Evolutionary conservation across 2,329 filamentous ascomycete genomes (phyloP), one percentile per base, ranked within the genome.

Genomic region (Lomentospora prolificans): DNA sequence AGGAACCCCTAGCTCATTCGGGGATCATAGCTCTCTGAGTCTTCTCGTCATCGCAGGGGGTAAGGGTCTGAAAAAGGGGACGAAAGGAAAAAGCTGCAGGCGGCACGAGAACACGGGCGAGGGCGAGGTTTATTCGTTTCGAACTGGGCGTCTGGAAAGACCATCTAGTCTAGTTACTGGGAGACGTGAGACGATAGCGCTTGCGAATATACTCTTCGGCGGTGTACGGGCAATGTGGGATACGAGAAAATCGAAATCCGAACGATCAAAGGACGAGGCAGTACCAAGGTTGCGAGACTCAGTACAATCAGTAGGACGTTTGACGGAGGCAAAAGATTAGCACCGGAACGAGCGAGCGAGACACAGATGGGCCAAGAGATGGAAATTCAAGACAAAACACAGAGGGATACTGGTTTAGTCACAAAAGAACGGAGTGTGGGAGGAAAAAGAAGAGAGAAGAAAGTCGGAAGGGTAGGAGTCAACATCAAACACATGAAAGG

Each of bases 1-100:
- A 41, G 30, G 57, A 55, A 53, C 44, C 57, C 25, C 28, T 44
- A 19, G 33, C 22, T n/a, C 24, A 28, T 22, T 54, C 28, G 50
- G 27, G 31, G 19, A 55, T 58, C 56, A 54, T 58, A 57, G 54
- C 55, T 56, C 56, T 51, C 55, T 53, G 54, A 33, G 27, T 30
- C 22, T 55, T 58, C 17, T 58, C 57, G 31, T 58, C 57, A 58
- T 55, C 52, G 57, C 57, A 58, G 57, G 50, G 33, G 14, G 44
- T 12, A 12, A 22, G 19, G 12, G 12, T 33, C 7, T 14, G 4
- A 10, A 4, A 10, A 3, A 7, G n/a, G 44, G 22, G 24, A 27
- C 22, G 22, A 10, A 22, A 48, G 44, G 44, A 22, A 48, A 10
- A 25, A 22, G 17, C 7, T 6, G 12, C 6, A 6, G 30, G 30